Conservation (phyloP, 352 stramenopile species). For the Phytophthora vignae region DNA sequence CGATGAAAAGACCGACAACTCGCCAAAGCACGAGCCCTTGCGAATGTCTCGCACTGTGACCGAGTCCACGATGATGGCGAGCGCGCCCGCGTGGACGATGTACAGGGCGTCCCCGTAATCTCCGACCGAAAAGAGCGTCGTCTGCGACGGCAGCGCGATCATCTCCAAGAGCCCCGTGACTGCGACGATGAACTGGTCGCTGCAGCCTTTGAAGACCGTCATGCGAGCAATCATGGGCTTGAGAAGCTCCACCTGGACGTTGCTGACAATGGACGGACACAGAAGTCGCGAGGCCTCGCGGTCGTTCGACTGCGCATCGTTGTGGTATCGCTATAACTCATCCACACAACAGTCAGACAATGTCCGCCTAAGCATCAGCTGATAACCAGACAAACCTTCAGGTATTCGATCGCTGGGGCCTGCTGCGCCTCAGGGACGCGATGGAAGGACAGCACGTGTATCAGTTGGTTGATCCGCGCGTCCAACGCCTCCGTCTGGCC, state of each 20-base stretch:
- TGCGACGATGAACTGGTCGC: conserved; percentile 55
- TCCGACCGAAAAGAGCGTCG: conserved; percentile 54
- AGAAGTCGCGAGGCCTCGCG: conserved; percentile 68
- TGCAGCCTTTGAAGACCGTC: conserved; percentile 60
- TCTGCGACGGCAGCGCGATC: conserved; percentile 58
- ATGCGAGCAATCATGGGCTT: conserved; percentile 54
- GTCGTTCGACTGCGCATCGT: conserved; percentile 65
- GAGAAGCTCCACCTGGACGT: conserved; percentile 76
- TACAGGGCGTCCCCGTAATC: conserved; percentile 71
- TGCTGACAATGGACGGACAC: conserved; percentile 68
- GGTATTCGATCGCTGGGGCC: not conserved
- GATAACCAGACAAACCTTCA: not conserved
- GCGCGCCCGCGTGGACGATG: conserved; percentile 67
- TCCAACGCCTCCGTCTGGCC: not conserved
- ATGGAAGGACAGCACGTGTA: conserved; percentile 1
- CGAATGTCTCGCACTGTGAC: conserved; percentile 68
- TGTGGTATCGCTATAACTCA: conserved; percentile 31
- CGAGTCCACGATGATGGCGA: conserved; percentile 57
- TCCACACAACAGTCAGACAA: not conserved
- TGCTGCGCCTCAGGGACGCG: not conserved
- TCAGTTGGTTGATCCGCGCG: not conserved
- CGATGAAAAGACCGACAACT: conserved; percentile 63
- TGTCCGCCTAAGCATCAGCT: not conserved
- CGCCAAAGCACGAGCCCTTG: conserved; percentile 67
- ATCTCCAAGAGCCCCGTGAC: conserved; percentile 66